These are phyloP conservation scores for Yarrowia bubula DNA, from an alignment of 805 yeast species.

Conservation along the genomic window DNA sequence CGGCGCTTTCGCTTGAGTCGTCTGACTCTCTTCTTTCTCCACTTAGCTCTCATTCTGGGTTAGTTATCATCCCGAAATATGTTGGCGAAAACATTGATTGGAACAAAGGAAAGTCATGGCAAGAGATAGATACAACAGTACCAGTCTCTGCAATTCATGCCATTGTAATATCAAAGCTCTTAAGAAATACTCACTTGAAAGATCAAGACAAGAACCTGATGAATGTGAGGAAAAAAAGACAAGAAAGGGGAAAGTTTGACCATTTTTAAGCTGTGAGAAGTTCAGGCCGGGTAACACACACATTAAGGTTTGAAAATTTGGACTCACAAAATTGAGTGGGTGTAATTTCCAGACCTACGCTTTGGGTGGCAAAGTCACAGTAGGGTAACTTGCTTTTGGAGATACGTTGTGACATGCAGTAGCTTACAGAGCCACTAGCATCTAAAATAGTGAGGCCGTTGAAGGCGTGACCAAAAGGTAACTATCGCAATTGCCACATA, in stretches of 20 bases:
- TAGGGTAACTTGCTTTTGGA: background rate
- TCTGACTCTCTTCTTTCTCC: slow-evolving; percentile 99
- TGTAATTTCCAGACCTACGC: slow-evolving; percentile 25
- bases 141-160: background rate
- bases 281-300: slow-evolving; percentile 6
- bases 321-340: slow-evolving; percentile 20
- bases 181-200: slow-evolving; percentile 16
- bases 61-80: background rate
- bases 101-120: background rate
- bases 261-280: slow-evolving; percentile 19
- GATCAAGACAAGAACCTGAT: slow-evolving; percentile 27
- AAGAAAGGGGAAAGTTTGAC: slow-evolving; percentile 23
- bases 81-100: background rate
- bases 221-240: slow-evolving; percentile 25
- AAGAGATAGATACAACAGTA: background rate
- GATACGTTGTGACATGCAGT: background rate
- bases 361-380: background rate
- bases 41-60: slow-evolving; percentile 56
- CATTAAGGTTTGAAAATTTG: background rate
- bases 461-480: no score
- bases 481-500: no score
- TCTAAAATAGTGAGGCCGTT: no score
- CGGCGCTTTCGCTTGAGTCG: slow-evolving; percentile 99
- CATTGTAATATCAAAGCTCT: background rate
- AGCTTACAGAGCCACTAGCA: no score